Evolutionary conservation across 2,329 filamentous ascomycete species (phyloP).

Genomic region (Thielaviopsis euricoi): DNA sequence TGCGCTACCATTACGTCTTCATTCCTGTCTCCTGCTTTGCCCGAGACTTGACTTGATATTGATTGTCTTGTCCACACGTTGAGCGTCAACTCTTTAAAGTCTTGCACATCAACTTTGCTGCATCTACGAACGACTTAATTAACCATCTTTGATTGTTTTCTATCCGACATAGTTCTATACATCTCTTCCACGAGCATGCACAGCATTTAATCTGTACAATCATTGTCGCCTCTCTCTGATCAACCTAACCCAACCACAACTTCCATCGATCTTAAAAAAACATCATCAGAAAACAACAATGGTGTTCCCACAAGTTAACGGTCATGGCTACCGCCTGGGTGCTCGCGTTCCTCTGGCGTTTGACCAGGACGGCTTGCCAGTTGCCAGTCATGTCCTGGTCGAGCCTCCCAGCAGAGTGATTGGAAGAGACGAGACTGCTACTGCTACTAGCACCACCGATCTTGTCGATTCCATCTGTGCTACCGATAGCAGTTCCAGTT

Average conservation of each 20-base stretch:
- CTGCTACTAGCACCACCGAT: not conserved
- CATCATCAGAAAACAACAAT: not conserved
- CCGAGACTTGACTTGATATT: no score
- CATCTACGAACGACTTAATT: no score
- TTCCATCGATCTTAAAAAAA: not conserved
- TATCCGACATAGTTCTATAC: no score
- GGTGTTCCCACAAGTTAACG: not conserved
- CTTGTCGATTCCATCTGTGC: conserved; percentile 3
- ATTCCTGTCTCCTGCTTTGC: no score
- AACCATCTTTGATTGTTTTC: no score
- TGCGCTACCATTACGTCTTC: no score
- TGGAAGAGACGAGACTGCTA: not conserved
- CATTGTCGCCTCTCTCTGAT: not conserved
- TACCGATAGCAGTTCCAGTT: conserved; percentile 11
- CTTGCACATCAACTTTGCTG: no score
- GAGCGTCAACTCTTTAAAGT: no score
- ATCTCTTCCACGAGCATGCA: no score
- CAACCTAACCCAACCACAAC: no score
- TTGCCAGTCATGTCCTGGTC: conserved; percentile 3
- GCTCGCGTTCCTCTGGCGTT: conserved; percentile 1
- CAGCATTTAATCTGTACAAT: no score
- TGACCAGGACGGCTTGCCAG: not conserved
- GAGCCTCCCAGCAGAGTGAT: conserved; percentile 1
- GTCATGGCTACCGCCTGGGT: conserved; percentile 5
- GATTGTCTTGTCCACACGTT: no score